Percentiles rank a stretch among this genome's conserved stretches.
Evolutionary conservation across 1,284 basidiomycete genomes (phyloP).

Genomic region (Leccinum subrobustum): DNA sequence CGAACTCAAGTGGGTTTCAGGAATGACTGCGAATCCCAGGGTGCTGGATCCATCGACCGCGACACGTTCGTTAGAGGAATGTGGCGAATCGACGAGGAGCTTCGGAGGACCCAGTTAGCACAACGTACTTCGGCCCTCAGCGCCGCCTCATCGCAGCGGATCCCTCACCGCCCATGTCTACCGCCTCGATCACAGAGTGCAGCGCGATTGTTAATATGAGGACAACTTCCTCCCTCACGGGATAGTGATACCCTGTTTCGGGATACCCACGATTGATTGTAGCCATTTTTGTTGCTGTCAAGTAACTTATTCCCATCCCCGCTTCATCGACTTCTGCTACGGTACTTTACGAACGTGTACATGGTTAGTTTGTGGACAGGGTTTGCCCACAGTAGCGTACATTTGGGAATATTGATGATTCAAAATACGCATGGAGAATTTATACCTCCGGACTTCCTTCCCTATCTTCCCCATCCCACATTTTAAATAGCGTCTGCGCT

Average conservation of each 20-base stretch:
- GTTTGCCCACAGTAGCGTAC: background rate
- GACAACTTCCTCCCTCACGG: background rate
- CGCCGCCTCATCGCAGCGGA: constrained; percentile 35
- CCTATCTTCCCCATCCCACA: constrained; percentile 42
- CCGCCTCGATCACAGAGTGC: constrained; percentile 17
- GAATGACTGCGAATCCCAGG: constrained; percentile 63
- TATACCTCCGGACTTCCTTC: constrained; percentile 47
- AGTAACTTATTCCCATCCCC: constrained; percentile 18
- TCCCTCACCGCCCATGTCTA: constrained; percentile 33
- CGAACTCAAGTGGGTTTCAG: constrained; percentile 30
- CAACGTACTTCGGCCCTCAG: constrained; percentile 39
- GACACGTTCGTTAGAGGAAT: constrained; percentile 73
- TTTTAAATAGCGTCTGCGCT: constrained; percentile 45
- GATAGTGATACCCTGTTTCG: constrained; percentile 17
- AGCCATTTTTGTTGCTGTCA: background rate
- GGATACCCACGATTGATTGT: constrained; percentile 19
- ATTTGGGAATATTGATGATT: constrained; percentile 3
- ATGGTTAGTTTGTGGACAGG: background rate
- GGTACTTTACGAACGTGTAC: constrained; percentile 1
- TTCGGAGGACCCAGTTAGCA: constrained; percentile 54
- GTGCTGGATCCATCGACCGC: constrained; percentile 55
- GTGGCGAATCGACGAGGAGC: constrained; percentile 83
- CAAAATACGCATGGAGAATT: background rate
- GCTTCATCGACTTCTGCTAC: background rate
- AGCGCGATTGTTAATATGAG: constrained; percentile 17